phyloP scores from a whole-genome alignment of 257 asterid species.

The Nyctanthes arbortristis region DNA sequence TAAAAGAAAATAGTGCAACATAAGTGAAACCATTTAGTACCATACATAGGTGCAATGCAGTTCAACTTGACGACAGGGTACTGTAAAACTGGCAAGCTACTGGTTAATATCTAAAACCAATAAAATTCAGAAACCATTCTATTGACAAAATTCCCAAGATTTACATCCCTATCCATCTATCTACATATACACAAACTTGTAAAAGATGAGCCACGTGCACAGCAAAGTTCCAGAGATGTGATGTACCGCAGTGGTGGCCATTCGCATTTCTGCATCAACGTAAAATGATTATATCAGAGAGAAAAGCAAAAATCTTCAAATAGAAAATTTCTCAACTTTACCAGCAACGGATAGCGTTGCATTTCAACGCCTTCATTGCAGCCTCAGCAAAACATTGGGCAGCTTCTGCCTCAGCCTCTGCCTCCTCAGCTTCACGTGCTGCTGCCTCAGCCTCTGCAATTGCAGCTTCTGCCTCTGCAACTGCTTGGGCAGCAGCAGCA shows the following conservation, averaged over 20 bases:
- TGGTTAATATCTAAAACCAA: not conserved
- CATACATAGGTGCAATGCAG: not conserved
- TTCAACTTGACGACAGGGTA: not conserved
- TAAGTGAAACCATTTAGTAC: not conserved
- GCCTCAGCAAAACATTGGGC: conserved; percentile 87
- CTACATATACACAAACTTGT: conserved; percentile 16
- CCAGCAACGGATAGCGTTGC: conserved; percentile 66
- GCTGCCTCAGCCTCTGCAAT: conserved; percentile 86
- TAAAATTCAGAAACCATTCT: not conserved
- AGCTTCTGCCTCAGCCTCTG: conserved; percentile 92
- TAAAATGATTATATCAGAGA: not conserved
- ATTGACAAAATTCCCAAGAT: conserved; percentile 28
- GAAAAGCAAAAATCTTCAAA: not conserved
- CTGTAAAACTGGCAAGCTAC: not conserved
- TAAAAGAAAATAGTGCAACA: not conserved
- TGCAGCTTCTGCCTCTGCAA: conserved; percentile 91
- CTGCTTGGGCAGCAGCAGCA: conserved; percentile 80
- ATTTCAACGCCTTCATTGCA: conserved; percentile 55
- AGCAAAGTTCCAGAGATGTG: not conserved
- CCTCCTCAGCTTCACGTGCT: conserved; percentile 89
- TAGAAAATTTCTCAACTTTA: conserved; percentile 21
- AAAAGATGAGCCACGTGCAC: not conserved
- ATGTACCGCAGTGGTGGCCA: not conserved
- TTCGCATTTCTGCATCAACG: not conserved
- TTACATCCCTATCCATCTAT: conserved; percentile 30